Base-by-base conservation (phyloP, 805 yeast species). In the Lipomyces yamadae region DNA sequence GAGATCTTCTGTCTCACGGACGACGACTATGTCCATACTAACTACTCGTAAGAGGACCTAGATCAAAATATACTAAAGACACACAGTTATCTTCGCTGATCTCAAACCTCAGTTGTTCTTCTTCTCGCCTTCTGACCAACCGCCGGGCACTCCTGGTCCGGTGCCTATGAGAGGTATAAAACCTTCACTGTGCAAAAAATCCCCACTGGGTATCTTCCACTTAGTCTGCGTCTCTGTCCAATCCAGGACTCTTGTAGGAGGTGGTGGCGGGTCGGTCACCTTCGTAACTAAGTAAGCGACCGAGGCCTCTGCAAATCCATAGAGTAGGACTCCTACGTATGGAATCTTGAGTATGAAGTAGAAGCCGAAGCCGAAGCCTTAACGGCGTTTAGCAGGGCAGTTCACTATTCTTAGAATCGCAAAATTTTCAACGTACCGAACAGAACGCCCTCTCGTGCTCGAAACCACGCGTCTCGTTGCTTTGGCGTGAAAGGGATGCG, bases 271-370 rank as follows among this genome's bases (percentile, higher is more conserved):
- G 24, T 68, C 70, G 18, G 71, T 67, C 15, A 86, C 77, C 72
- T 84, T 84, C 4, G 88, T 83, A 54, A 86, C 74, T 50, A 86
- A 75, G 70, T 83, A 84, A 1, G 87, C 89, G 29, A 83, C 78
- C 35, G 83, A 80, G 2, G 85, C 81, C 72, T 85, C 83, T 1
- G 87, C 88, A 56, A 85, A 74, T 15, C 86, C 85, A 68, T 83
- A 84, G 29, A 82, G 76, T 13, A 85, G 71, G 30, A 84, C 78
- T 0, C 87, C 83, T 3, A 83, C 71, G 70, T 80, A 79, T 0
- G 86, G 87, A 18, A 81, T 73, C 48, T 76, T 75, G 62, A 85
- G 74, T 59, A 84, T 73, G 62, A 77, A 69, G 69, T 78, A 85
- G 74, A 81, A 83, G 58, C 80, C 80, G 7, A 84, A 72, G 2